Evolutionary conservation across 139 green algal genomes (phyloP), one percentile per base, ranked within the genome.

Genomic region (Coccomyxa sp.): DNA sequence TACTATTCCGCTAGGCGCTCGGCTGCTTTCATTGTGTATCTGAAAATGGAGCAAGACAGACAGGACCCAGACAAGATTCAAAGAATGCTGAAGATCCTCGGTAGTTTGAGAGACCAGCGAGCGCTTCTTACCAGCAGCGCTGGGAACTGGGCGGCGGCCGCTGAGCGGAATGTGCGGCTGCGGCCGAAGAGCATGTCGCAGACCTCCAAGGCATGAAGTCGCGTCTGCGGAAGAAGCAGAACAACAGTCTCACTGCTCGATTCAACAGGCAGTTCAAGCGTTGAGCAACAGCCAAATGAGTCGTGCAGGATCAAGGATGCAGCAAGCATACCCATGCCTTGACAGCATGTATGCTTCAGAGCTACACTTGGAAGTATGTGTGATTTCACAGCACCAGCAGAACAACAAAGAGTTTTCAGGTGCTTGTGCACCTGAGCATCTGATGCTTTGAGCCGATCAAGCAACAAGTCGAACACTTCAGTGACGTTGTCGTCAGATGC

Each of bases 101-200:
- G 38, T 7, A 51, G 38, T 7, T 51, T 7, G 38, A 51, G 38
- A 51, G 38, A 51, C 38, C 38, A 51, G 38, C 3, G 3, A 51
- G 38, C 38, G 38, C 38, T 11, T 51, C 38, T 7, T 51, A 51
- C 89, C 11, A 92, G 79, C 32, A 92, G 88, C 28, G 71, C 51
- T 11, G 67, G 66, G 51, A 91, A 84, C 23, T 82, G 28, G 10
- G 57, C 14, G 13, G 81, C n/a, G 28, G 89, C 60, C 9, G 77
- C 75, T 13, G 18, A 11, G 12, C 88, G 81, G 76, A 92, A 92
- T 30, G 76, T 28, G 10, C 57, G 76, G 67, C 81, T 88, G 60
- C 89, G 87, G 77, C 82, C 71, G 67, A 92, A 90, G 0, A 92
- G 86, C 83, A 88, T 76, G 38, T 84, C 83, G 18, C 58, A 83